Percentiles rank a stretch among this genome's conserved stretches.
Evolutionary conservation across 139 green algal genomes (phyloP).

Genomic region (Chara braunii): DNA sequence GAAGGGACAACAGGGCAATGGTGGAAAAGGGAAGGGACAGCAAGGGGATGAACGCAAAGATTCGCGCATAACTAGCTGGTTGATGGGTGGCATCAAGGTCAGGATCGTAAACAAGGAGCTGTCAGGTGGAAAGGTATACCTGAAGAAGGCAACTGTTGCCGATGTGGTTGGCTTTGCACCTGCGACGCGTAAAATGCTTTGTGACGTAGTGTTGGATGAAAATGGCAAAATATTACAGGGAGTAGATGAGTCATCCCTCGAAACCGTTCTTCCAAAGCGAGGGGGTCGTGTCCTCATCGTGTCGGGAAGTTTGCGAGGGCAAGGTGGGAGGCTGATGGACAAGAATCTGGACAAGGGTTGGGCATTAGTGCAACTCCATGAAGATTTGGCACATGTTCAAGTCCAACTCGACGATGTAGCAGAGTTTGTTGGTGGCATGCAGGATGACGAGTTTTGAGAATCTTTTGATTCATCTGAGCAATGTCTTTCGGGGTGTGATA

Average conservation of each 20-base stretch:
- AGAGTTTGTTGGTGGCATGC: conserved; percentile 40
- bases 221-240: conserved; percentile 8
- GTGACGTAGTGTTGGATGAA: conserved; percentile 24
- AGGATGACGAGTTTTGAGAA: too few species aligned
- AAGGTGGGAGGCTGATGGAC: conserved; percentile 38
- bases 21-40: too few species aligned
- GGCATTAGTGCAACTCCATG: conserved; percentile 36
- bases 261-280: conserved; percentile 44
- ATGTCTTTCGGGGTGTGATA: too few species aligned
- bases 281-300: conserved; percentile 40
- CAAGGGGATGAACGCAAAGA: too few species aligned
- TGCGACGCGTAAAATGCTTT: too few species aligned
- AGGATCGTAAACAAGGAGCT: conserved; percentile 44
- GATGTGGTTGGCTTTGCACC: conserved; percentile 43
- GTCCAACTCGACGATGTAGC: conserved; percentile 41
- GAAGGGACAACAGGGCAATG: too few species aligned
- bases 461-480: too few species aligned
- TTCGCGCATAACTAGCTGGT: conserved; percentile 25
- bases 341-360: conserved; percentile 14
- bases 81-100: conserved; percentile 39
- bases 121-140: conserved; percentile 33
- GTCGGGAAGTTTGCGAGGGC: conserved; percentile 18
- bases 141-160: conserved; percentile 46
- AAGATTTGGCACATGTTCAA: conserved; percentile 21
- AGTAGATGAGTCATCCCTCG: conserved; percentile 33